Evolutionary conservation across 192 early-diverging fungal genomes (phyloP), one percentile per base, ranked within the genome.

Genomic region (Coemansia asiatica): DNA sequence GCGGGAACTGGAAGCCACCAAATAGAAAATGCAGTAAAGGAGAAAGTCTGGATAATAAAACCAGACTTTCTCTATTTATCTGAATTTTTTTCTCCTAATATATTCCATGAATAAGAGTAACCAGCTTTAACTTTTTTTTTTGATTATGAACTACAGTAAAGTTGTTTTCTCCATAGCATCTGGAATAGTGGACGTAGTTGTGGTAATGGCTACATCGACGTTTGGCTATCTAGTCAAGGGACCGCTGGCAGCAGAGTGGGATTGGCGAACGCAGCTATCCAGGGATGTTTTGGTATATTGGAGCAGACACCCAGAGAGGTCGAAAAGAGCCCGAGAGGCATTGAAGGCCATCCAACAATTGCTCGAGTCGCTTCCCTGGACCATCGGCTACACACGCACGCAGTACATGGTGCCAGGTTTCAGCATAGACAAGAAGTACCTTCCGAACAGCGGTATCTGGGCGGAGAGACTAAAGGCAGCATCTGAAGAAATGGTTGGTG

Each of bases 201-300:
- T 26, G 23, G 53, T 27, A 26, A 25, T 28, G 27, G 26, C 26
- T 2, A 27, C 29, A 1, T 60, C 64, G 12, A 54, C 29, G 1
- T 1, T 38, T n/a, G 40, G 56, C 23, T 76, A 56, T 40, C 4
- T 63, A 0, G 6, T 68, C 4, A 13, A 36, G 5, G 71, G 71
- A 0, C 67, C 71, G 4, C 19, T 19, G 22, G 28, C 53, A 19
- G 13, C 54, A 0, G 29, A 59, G 2, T 79, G 76, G 76, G 56
- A 66, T 31, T 61, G 28, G 9, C 54, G 56, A 3, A 73, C 67
- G 8, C 67, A 79, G 22, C 28, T 69, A 4, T 33, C 55, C 12
- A 63, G 66, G 29, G 76, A 79, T 16, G 3, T 79, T 27, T 8
- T 79, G n/a, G 12, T 44, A 29, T 64, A 69, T 44, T 79, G n/a